Evolutionary conservation across 1,139 yeast species (phyloP).

Genomic region (Sugiyamaella castrensis): DNA sequence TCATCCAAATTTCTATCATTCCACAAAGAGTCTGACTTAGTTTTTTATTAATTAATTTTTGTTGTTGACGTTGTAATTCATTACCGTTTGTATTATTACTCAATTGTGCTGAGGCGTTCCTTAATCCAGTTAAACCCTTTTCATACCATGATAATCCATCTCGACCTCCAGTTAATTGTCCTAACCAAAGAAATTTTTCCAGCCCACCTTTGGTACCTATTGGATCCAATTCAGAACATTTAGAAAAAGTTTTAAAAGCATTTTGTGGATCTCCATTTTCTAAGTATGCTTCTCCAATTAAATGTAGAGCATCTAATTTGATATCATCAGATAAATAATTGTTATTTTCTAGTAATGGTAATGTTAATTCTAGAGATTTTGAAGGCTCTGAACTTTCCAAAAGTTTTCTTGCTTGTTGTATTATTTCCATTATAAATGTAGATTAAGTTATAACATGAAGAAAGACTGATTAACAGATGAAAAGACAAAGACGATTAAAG

Average conservation of each 20-base stretch:
- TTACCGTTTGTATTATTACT: slow-evolving; percentile 31
- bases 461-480: too few species aligned
- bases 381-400: slow-evolving; percentile 14
- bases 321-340: slow-evolving; percentile 1
- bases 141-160: slow-evolving; percentile 69
- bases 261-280: slow-evolving; percentile 76
- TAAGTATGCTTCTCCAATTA: slow-evolving; percentile 69
- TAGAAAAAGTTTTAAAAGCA: slow-evolving; percentile 64
- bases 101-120: slow-evolving; percentile 36
- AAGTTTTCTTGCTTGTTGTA: slow-evolving; percentile 12
- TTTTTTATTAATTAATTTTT: slow-evolving; percentile 46
- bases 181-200: slow-evolving; percentile 85
- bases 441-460: too few species aligned
- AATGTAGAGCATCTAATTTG: slow-evolving; percentile 40
- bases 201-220: slow-evolving; percentile 57
- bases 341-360: slow-evolving; percentile 9
- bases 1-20: slow-evolving; percentile 97
- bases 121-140: slow-evolving; percentile 57
- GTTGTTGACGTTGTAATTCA: slow-evolving; percentile 22
- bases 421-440: slow-evolving; percentile 1
- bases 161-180: slow-evolving; percentile 82
- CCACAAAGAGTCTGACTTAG: slow-evolving; percentile 77
- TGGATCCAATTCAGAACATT: slow-evolving; percentile 69
- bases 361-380: slow-evolving; percentile 9
- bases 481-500: too few species aligned